Evolutionary conservation across 257 asterid genomes (phyloP), one percentile per base, ranked within the genome.

Genomic region (Euphrasia confusa): DNA sequence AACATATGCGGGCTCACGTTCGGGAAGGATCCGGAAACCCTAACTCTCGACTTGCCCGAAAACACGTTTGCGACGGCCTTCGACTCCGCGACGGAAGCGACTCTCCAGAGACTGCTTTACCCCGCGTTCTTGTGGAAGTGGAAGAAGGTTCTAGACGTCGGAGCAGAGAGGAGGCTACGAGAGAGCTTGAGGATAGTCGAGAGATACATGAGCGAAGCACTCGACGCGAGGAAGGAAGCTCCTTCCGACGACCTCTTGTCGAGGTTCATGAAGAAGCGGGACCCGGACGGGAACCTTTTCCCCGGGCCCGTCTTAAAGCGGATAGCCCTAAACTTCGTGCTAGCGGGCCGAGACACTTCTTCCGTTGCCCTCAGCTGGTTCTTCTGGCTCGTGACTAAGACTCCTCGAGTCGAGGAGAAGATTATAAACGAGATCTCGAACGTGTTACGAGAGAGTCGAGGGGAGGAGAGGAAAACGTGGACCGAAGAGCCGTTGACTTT

Each of bases 291-390:
- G 0, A 86, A 84, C 14, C 60, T 57, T 3, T 82, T 79, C 54
- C 79, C 82, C 0, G 75, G 52, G 75, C 26, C 81, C 0, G 84
- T 86, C 7, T 80, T 89, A 37, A 84, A 89, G 15, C 84, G 90
- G 7, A 86, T 89, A 1, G 94, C 97, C 10, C 77, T 89, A 4
- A 89, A 89, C 78, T 89, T 89, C 47, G 95, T 89, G 13, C 83
- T 89, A 0, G 96, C 96, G 0, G 96, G 95, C 0, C 74, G 96
- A 0, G 96, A 89, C 81, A 89, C 95, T 2, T 89, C 97, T 2
- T 89, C 97, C 0, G 97, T 89, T 2, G 97, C 97, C 4, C 80
- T 89, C 55, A 84, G 94, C 77, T 89, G 97, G 97, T 89, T 89
- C 66, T 89, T 89, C 73, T 86, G 90, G 86, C 83, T 76, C 7